Percentiles rank a stretch among this genome's conserved stretches.
Evolutionary conservation across 441 rosid genomes (phyloP).

Genomic region (Gossypium gossypioides): DNA sequence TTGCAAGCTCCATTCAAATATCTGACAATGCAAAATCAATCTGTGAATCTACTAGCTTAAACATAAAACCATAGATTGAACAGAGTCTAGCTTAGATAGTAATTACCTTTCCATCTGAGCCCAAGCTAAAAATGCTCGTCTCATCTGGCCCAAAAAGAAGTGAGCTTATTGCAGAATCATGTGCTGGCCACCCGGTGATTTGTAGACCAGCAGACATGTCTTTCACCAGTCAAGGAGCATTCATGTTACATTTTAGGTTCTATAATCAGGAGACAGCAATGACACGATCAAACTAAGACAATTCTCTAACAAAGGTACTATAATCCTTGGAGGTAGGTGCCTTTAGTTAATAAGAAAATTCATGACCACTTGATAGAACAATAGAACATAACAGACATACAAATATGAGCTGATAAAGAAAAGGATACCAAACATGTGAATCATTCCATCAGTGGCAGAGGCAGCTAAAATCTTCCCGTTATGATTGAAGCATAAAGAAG

Average conservation of each 20-base stretch:
- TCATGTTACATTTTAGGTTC: neutral
- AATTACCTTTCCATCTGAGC: constrained; percentile 55
- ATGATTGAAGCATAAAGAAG: constrained; percentile 66
- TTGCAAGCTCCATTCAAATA: constrained; percentile 73
- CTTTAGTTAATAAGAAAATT: neutral
- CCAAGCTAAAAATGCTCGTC: constrained; percentile 64
- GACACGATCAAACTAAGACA: neutral
- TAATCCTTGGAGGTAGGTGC: neutral
- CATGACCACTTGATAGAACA: neutral
- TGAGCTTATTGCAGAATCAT: constrained; percentile 61
- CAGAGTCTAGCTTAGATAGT: neutral
- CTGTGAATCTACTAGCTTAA: constrained; percentile 12
- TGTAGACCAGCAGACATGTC: constrained; percentile 70
- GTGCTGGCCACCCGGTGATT: constrained; percentile 76
- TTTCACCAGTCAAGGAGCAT: constrained; percentile 35
- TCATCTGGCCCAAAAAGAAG: constrained; percentile 63
- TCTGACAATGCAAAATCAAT: constrained; percentile 26
- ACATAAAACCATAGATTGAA: neutral
- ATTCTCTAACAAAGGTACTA: neutral
- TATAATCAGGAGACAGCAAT: neutral
- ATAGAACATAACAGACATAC: neutral
- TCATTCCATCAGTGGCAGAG: constrained; percentile 72
- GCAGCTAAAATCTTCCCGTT: constrained; percentile 72
- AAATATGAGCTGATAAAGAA: neutral
- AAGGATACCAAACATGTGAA: constrained; percentile 84